Percentiles rank a stretch among this genome's conserved stretches.
These are phyloP conservation scores for Podospora pseudocomata DNA, from an alignment of 495 filamentous ascomycete species.

Conservation along the genomic window DNA sequence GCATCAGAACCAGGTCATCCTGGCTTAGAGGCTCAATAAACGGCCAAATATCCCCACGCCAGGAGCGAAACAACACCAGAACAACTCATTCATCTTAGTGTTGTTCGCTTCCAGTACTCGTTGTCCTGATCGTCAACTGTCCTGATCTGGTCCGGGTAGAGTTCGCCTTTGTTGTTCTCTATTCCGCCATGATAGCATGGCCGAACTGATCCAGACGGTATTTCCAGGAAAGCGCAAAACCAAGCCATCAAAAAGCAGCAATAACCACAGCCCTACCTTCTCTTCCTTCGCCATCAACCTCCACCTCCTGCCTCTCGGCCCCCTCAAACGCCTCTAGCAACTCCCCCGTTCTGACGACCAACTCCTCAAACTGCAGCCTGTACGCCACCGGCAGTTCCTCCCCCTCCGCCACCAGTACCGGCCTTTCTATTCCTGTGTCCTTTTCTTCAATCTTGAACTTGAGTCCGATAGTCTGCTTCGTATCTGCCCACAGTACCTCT, in stretches of 20 bases:
- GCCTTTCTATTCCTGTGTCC: slow-evolving; percentile 31
- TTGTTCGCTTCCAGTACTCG: slow-evolving; percentile 2
- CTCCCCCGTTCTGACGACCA: slow-evolving; percentile 57
- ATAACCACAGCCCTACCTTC: slow-evolving; percentile 60
- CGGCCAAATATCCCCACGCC: not conserved
- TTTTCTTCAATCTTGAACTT: slow-evolving; percentile 48
- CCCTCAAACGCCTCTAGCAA: slow-evolving; percentile 57
- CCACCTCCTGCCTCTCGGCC: slow-evolving; percentile 48
- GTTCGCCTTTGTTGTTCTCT: not conserved
- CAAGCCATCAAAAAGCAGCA: slow-evolving; percentile 39
- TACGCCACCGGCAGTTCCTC: slow-evolving; percentile 60
- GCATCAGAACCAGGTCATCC: not conserved
- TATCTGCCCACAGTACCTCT: slow-evolving; percentile 57
- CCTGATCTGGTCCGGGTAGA: not conserved
- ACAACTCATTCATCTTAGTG: not conserved
- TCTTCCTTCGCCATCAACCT: slow-evolving; percentile 17
- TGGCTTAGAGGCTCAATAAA: not conserved
- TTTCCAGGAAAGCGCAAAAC: not conserved
- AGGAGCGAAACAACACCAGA: slow-evolving; percentile 13
- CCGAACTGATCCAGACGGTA: no score
- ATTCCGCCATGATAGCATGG: no score
- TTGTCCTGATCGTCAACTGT: not conserved
- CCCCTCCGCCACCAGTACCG: slow-evolving; percentile 48
- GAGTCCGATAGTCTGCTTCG: slow-evolving; percentile 52
- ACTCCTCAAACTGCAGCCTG: slow-evolving; percentile 58